Conservation (phyloP, 805 yeast species). For the Candida anglica region DNA sequence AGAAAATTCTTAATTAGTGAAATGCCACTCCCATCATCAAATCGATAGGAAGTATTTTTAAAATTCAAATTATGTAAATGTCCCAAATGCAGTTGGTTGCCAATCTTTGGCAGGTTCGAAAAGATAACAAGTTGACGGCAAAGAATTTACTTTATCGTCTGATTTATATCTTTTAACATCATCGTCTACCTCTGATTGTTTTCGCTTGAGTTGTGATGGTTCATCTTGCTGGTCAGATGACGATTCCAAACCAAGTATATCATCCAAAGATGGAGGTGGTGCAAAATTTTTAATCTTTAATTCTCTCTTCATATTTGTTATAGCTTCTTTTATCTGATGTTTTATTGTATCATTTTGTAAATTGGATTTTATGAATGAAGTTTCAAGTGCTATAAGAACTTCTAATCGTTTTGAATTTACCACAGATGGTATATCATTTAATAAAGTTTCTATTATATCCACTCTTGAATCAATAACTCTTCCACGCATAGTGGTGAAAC, state of each 20-base stretch:
- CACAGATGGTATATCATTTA: slow-evolving; percentile 1
- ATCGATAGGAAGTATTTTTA: no score
- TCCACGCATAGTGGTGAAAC: not conserved
- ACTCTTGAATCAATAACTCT: not conserved
- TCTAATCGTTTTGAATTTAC: not conserved
- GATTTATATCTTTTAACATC: no score
- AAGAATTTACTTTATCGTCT: no score
- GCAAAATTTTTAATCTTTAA: slow-evolving; percentile 9
- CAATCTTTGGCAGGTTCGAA: slow-evolving; percentile 38
- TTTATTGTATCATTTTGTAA: slow-evolving; percentile 1
- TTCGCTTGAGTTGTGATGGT: no score
- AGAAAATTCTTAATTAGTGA: no score
- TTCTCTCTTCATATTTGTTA: slow-evolving; percentile 2
- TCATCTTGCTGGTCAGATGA: no score
- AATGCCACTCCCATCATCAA: no score
- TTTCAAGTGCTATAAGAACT: not conserved
- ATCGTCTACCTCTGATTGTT: no score
- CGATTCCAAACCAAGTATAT: slow-evolving; percentile 18
- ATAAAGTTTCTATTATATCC: not conserved
- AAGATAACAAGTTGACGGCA: no score
- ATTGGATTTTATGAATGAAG: slow-evolving; percentile 3
- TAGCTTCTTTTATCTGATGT: not conserved
- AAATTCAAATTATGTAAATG: slow-evolving; percentile 7
- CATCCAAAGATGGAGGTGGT: slow-evolving; percentile 21
- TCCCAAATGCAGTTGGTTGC: slow-evolving; percentile 56